Evolutionary conservation across 495 filamentous ascomycete genomes (phyloP).

Genomic region (Penicillium maclennaniae): DNA sequence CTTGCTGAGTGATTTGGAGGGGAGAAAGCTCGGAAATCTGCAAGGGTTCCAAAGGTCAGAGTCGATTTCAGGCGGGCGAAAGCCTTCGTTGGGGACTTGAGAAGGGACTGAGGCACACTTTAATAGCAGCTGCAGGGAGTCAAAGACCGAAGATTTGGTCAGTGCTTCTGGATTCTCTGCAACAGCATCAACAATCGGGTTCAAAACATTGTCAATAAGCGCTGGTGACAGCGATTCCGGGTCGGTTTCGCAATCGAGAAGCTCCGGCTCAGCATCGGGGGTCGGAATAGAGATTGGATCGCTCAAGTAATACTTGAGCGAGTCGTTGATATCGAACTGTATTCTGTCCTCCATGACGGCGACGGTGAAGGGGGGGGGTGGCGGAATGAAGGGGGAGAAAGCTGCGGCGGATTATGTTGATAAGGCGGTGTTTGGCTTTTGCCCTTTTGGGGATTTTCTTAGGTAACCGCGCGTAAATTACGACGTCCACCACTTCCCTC

Average conservation of each 20-base stretch:
- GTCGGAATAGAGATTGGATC: constrained; percentile 80
- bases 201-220: constrained; percentile 78
- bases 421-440: constrained; percentile 31
- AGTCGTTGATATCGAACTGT: constrained; percentile 91
- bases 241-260: constrained; percentile 89
- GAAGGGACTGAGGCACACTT: constrained; percentile 81
- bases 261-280: constrained; percentile 77
- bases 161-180: constrained; percentile 89
- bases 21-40: constrained; percentile 81
- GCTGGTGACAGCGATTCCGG: constrained; percentile 74
- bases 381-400: constrained; percentile 10
- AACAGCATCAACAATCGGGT: constrained; percentile 90
- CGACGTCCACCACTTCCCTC: background rate
- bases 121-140: constrained; percentile 90
- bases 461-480: constrained; percentile 16
- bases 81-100: constrained; percentile 35
- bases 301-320: constrained; percentile 91
- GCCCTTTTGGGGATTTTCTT: constrained; percentile 14
- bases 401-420: constrained; percentile 20
- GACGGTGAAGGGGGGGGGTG: constrained; percentile 9
- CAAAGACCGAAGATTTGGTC: constrained; percentile 69
- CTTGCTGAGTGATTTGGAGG: constrained; percentile 79
- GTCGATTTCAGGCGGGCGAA: constrained; percentile 42
- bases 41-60: constrained; percentile 61
- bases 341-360: constrained; percentile 68